phyloP scores from a whole-genome alignment of 495 filamentous ascomycete genomes.

The Platismatia glauca region DNA sequence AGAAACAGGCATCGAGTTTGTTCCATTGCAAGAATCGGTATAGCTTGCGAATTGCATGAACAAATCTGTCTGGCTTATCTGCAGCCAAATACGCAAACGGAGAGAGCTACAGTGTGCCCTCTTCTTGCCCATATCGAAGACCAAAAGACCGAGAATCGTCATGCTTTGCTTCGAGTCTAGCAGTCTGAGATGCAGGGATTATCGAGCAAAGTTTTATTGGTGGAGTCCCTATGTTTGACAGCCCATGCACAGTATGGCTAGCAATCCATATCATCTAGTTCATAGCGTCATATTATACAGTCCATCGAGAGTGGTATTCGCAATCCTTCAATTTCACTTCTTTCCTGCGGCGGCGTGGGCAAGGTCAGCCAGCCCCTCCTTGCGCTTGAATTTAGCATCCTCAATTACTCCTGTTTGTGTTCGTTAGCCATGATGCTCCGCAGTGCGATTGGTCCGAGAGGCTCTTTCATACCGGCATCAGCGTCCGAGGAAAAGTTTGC shows the following conservation, averaged over 20 bases:
- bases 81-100: not conserved
- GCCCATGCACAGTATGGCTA: not conserved
- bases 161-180: not conserved
- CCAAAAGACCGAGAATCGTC: not conserved
- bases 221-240: not conserved
- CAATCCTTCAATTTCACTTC: constrained; percentile 12
- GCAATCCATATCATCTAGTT: not conserved
- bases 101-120: not conserved
- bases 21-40: not conserved
- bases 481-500: constrained; percentile 60
- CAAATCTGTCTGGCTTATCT: not conserved
- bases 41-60: too few species aligned
- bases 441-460: not conserved
- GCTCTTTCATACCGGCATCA: constrained; percentile 46
- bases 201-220: not conserved
- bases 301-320: not conserved
- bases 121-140: not conserved
- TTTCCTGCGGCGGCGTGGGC: constrained; percentile 46
- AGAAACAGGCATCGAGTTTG: not conserved
- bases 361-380: constrained; percentile 56
- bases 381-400: constrained; percentile 65
- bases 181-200: not conserved
- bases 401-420: constrained; percentile 50
- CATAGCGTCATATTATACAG: constrained; percentile 1
- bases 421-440: not conserved